These are phyloP conservation scores for Pythium coloratum DNA, from an alignment of 352 stramenopile genomes.

Conservation along the genomic window DNA sequence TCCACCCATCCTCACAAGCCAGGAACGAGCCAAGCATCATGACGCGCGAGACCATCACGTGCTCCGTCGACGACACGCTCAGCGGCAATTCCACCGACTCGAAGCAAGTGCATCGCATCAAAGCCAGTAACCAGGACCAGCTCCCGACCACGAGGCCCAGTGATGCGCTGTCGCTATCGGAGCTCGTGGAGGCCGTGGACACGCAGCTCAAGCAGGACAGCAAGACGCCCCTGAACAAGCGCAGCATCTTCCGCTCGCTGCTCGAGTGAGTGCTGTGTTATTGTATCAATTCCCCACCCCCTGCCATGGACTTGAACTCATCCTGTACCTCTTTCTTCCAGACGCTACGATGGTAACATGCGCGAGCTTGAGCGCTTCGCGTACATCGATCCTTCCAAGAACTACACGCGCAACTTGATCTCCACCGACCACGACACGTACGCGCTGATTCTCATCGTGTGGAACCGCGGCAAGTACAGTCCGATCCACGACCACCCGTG, in stretches of 20 bases:
- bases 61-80: constrained; percentile 17
- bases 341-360: constrained; percentile 44
- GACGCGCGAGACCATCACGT: constrained; percentile 20
- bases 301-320: too few relatives aligned
- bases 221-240: constrained; percentile 42
- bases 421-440: constrained; percentile 88
- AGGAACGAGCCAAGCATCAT: background rate
- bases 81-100: background rate
- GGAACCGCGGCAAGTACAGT: constrained; percentile 88
- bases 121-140: constrained; percentile 13
- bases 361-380: constrained; percentile 63
- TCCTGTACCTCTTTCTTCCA: constrained; percentile 8
- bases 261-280: constrained; percentile 36
- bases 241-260: constrained; percentile 33
- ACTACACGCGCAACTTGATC: constrained; percentile 92
- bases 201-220: constrained; percentile 35
- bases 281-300: background rate
- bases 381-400: constrained; percentile 64
- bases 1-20: background rate
- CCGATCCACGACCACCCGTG: constrained; percentile 93
- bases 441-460: constrained; percentile 92
- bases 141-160: background rate
- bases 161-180: constrained; percentile 29
- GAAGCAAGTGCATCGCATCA: constrained; percentile 21
- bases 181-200: constrained; percentile 51